These are phyloP conservation scores for Gossypium gossypioides DNA, from an alignment of 441 rosid genomes.

Conservation along the genomic window DNA sequence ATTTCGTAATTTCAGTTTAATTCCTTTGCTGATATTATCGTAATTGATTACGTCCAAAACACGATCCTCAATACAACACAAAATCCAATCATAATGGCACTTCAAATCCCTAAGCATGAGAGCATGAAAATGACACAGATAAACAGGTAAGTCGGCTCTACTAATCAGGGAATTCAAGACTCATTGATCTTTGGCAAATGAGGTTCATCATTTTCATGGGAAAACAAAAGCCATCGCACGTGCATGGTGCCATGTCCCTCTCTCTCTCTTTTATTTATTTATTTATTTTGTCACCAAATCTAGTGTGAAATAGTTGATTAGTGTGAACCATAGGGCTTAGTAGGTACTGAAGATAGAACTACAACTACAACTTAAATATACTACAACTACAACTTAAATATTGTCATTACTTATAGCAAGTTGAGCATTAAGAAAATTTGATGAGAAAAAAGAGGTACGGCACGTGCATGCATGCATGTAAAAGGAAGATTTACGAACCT, in stretches of 20 bases:
- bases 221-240: neutral
- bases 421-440: neutral
- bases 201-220: conserved; percentile 1
- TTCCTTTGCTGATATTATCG: too few species aligned
- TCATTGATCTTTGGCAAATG: neutral
- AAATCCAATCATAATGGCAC: neutral
- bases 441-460: conserved; percentile 15
- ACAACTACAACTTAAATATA: neutral
- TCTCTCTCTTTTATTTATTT: too few species aligned
- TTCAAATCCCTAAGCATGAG: neutral
- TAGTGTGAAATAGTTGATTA: neutral
- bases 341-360: neutral
- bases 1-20: too few species aligned
- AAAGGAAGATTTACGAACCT: conserved; percentile 7
- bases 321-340: neutral
- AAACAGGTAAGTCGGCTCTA: neutral
- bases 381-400: neutral
- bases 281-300: neutral
- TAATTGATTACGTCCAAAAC: too few species aligned
- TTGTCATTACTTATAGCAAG: neutral
- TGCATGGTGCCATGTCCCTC: neutral
- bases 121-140: neutral
- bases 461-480: conserved; percentile 28
- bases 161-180: neutral
- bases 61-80: too few species aligned